Conservation (phyloP, 139 green algal genomes). For the Pseudopediastrum boryanum region DNA sequence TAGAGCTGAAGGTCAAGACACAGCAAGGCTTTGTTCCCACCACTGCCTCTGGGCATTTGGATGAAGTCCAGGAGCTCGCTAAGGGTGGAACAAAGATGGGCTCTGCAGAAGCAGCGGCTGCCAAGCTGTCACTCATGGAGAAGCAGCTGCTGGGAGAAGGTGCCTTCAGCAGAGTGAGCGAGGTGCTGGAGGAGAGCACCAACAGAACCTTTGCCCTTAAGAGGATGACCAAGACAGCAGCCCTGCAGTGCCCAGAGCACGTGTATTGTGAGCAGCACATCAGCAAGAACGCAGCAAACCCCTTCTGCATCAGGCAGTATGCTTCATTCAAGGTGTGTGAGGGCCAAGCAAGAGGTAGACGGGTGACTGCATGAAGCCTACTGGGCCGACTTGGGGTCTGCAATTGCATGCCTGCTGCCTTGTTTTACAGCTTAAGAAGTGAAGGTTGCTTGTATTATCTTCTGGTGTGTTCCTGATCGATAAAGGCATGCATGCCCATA, state of each 20-base stretch:
- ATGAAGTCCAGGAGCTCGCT: constrained; percentile 82
- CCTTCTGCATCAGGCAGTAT: constrained; percentile 91
- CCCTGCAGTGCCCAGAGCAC: constrained; percentile 93
- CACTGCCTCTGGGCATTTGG: constrained; percentile 77
- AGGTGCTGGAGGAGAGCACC: constrained; percentile 68
- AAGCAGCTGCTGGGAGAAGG: constrained; percentile 83
- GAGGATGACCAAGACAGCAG: constrained; percentile 89
- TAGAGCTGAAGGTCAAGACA: constrained; percentile 32
- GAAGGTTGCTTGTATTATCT: not conserved
- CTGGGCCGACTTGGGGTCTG: too few relatives aligned
- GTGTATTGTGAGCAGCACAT: constrained; percentile 89
- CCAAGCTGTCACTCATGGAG: constrained; percentile 72
- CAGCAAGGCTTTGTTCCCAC: not conserved
- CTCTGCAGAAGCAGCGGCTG: not conserved
- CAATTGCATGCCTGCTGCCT: not conserved
- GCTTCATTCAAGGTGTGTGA: constrained; percentile 67
- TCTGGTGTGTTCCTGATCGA: too few relatives aligned
- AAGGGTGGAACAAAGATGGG: constrained; percentile 35
- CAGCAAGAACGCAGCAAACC: constrained; percentile 75
- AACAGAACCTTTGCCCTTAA: constrained; percentile 90
- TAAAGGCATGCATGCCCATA: too few relatives aligned
- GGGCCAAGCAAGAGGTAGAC: not conserved
- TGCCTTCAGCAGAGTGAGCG: constrained; percentile 83
- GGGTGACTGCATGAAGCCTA: too few relatives aligned
- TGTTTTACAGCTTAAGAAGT: not conserved